Conservation (phyloP, 495 filamentous ascomycete genomes). For the Parachaetomium inaequale region DNA sequence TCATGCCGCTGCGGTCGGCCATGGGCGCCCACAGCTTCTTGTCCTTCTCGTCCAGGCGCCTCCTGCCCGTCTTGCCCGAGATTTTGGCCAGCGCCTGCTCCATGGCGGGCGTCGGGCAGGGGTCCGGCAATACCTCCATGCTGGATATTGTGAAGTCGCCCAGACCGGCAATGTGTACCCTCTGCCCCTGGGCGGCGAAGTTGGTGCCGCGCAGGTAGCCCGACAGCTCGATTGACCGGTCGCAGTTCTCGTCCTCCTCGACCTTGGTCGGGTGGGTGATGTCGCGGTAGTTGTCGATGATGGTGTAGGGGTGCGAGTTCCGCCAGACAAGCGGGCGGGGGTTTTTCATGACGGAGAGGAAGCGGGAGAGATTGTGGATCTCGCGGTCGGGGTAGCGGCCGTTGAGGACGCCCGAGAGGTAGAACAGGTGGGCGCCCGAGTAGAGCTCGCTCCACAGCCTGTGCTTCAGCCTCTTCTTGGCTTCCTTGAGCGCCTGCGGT, state of each 20-base stretch:
- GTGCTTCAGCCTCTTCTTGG: conserved; percentile 94
- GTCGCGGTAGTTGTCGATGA: conserved; percentile 92
- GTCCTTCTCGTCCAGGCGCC: conserved; percentile 87
- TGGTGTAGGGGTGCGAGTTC: conserved; percentile 87
- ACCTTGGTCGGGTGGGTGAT: conserved; percentile 87
- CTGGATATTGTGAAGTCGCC: conserved; percentile 84
- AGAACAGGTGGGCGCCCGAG: conserved; percentile 94
- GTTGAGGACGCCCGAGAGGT: conserved; percentile 91
- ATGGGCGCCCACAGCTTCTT: conserved; percentile 95
- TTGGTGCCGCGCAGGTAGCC: conserved; percentile 96
- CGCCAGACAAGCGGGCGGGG: conserved; percentile 94
- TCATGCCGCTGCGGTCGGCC: conserved; percentile 92
- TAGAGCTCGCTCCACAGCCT: conserved; percentile 96
- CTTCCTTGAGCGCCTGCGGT: conserved; percentile 78
- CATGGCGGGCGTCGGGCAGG: conserved; percentile 89
- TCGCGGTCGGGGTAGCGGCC: conserved; percentile 95
- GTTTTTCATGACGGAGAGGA: conserved; percentile 98
- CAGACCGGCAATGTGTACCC: conserved; percentile 88
- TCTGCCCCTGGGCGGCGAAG: conserved; percentile 78
- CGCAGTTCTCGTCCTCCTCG: conserved; percentile 82
- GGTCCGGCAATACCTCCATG: conserved; percentile 86
- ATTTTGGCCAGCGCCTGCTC: conserved; percentile 78
- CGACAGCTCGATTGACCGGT: conserved; percentile 85
- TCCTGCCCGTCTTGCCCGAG: conserved; percentile 70
- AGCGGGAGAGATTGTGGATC: conserved; percentile 89